Percentiles rank a stretch among this genome's conserved stretches.
Conservation (phyloP, 2,329 filamentous ascomycete genomes). For the Pyrenophora teres region DNA sequence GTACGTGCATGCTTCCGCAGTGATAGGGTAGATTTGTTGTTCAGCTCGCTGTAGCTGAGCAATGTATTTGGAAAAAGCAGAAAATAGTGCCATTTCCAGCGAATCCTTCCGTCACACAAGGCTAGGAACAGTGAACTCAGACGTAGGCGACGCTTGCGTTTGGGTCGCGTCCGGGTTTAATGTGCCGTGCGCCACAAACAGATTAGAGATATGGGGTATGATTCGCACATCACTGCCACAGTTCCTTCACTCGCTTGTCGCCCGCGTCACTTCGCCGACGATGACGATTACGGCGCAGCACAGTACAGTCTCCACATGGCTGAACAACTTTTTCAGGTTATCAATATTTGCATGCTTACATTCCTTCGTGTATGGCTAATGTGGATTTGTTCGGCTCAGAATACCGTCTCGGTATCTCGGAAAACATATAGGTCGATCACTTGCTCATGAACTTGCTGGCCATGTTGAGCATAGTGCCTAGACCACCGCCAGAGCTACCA, state of each 20-base stretch:
- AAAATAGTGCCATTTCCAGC: too few relatives aligned
- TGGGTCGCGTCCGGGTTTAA: not conserved
- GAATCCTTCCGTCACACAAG: too few relatives aligned
- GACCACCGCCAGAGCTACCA: constrained; percentile 48
- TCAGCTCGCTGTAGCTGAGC: not conserved
- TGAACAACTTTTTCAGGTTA: too few relatives aligned
- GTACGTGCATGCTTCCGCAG: not conserved
- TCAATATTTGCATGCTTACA: too few relatives aligned
- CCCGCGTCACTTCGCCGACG: not conserved
- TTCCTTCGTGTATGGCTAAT: not conserved
- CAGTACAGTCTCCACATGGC: too few relatives aligned
- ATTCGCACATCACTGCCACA: constrained; percentile 5
- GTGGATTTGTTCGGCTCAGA: not conserved
- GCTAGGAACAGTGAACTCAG: not conserved
- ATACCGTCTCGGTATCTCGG: not conserved
- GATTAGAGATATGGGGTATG: not conserved
- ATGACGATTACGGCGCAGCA: not conserved
- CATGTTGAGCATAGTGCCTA: constrained; percentile 60
- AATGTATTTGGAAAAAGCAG: too few relatives aligned
- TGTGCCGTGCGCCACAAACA: constrained; percentile 6
- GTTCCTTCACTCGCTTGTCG: not conserved
- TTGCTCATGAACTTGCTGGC: constrained; percentile 64
- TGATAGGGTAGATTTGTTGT: not conserved
- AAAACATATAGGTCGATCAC: constrained; percentile 17
- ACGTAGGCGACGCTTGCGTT: not conserved